Evolutionary conservation across 495 filamentous ascomycete genomes (phyloP).

Genomic region (Barbatosphaeria neglecta): DNA sequence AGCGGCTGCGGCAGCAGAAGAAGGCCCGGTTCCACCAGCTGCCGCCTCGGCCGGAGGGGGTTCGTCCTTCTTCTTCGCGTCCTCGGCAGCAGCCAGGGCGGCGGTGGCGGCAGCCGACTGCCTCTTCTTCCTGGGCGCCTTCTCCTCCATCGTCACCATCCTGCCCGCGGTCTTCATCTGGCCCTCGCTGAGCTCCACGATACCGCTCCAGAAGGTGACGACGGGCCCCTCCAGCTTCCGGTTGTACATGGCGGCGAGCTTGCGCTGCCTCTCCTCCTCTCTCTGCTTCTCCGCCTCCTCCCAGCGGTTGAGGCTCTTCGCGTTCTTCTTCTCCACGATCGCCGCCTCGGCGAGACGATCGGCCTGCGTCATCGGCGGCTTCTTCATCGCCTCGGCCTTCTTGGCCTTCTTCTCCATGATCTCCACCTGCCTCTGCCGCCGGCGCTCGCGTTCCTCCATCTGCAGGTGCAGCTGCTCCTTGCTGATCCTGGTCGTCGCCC

Average conservation of each 20-base stretch:
- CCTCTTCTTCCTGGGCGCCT: slow-evolving; percentile 34
- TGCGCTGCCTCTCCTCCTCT: slow-evolving; percentile 67
- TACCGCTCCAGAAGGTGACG: slow-evolving; percentile 85
- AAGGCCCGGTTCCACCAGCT: slow-evolving; percentile 6
- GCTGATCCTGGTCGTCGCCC: slow-evolving; percentile 71
- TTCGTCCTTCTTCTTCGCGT: slow-evolving; percentile 8
- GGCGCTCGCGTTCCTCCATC: slow-evolving; percentile 71
- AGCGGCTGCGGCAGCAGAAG: neutral
- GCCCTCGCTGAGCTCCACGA: slow-evolving; percentile 64
- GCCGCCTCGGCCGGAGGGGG: slow-evolving; percentile 7
- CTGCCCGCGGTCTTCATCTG: slow-evolving; percentile 66
- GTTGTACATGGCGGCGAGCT: slow-evolving; percentile 74
- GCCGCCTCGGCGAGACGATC: slow-evolving; percentile 77
- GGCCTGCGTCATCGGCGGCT: slow-evolving; percentile 78
- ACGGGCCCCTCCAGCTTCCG: slow-evolving; percentile 80
- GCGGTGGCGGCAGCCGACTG: slow-evolving; percentile 18
- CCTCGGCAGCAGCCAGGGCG: slow-evolving; percentile 14
- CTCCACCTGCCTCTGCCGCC: slow-evolving; percentile 64
- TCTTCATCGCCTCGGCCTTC: slow-evolving; percentile 59
- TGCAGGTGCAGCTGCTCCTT: slow-evolving; percentile 72
- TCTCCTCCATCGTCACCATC: slow-evolving; percentile 48
- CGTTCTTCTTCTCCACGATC: slow-evolving; percentile 68
- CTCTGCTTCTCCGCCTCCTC: slow-evolving; percentile 81
- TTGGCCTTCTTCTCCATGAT: slow-evolving; percentile 82
- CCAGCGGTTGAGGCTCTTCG: slow-evolving; percentile 88